Conservation (phyloP, 768 basidiomycete species). For the Suillus spraguei region DNA sequence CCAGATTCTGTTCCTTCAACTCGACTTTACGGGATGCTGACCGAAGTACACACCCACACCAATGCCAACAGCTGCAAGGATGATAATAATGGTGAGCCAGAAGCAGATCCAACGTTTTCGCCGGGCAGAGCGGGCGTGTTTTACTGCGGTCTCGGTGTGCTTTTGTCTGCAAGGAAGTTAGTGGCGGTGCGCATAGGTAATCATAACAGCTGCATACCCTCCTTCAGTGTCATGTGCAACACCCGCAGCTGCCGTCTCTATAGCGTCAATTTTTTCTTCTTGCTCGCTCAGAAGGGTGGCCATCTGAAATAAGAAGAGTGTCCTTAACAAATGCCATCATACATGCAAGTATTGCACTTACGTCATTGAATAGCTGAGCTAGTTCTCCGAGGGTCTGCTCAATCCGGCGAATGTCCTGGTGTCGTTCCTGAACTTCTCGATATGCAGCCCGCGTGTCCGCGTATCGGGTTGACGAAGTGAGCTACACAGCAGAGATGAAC, state of each 20-base stretch:
- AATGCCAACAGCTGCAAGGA: slow-evolving; percentile 47
- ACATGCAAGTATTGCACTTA: slow-evolving; percentile 32
- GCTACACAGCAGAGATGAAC: slow-evolving; percentile 38
- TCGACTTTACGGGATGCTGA: slow-evolving; percentile 8
- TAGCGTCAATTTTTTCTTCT: slow-evolving; percentile 66
- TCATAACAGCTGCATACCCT: slow-evolving; percentile 51
- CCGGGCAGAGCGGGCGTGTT: slow-evolving; percentile 68
- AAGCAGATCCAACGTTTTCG: slow-evolving; percentile 90
- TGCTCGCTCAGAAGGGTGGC: slow-evolving; percentile 77
- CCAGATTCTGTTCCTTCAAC: slow-evolving; percentile 4
- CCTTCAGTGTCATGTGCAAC: slow-evolving; percentile 71
- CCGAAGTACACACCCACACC: slow-evolving; percentile 33
- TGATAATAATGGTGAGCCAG: slow-evolving; percentile 56
- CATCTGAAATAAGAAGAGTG: slow-evolving; percentile 53
- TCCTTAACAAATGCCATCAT: slow-evolving; percentile 3
- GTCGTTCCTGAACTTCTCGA: slow-evolving; percentile 87
- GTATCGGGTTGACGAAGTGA: slow-evolving; percentile 78
- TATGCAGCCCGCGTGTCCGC: slow-evolving; percentile 82
- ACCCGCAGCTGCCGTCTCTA: slow-evolving; percentile 62
- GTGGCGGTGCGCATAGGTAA: neutral
- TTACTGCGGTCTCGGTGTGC: slow-evolving; percentile 69
- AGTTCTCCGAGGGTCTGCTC: slow-evolving; percentile 89
- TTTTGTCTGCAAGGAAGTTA: slow-evolving; percentile 43
- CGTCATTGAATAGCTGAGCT: slow-evolving; percentile 86
- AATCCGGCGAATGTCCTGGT: slow-evolving; percentile 82